Conservation (phyloP, 2,329 filamentous ascomycete genomes). For the Paraphoma chrysanthemicola region DNA sequence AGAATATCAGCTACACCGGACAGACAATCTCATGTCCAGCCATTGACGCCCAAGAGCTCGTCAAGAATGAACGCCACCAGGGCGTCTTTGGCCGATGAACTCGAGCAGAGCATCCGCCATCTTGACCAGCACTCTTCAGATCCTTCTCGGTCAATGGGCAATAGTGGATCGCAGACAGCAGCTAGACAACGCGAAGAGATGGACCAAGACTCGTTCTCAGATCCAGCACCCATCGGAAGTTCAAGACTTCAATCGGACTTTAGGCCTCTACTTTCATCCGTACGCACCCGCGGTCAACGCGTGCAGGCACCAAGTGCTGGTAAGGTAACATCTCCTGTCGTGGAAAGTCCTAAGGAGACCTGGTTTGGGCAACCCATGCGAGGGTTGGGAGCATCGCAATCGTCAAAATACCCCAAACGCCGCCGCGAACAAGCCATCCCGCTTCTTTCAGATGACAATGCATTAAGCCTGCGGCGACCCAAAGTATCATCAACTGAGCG, state of each 20-base stretch:
- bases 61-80: constrained; percentile 6
- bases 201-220: no score
- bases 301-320: no score
- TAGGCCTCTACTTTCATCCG: no score
- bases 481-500: constrained; percentile 2
- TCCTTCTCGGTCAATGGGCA: no score
- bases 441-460: not conserved
- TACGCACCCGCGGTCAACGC: no score
- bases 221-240: no score
- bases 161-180: no score
- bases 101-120: constrained; percentile 16
- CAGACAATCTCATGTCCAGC: constrained; percentile 2
- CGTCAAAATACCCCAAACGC: constrained; percentile 7
- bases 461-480: not conserved
- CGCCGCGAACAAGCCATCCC: not conserved
- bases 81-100: not conserved
- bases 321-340: not conserved
- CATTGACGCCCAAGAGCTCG: constrained; percentile 26
- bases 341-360: constrained; percentile 14
- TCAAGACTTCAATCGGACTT: no score
- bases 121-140: not conserved
- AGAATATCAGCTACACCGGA: not conserved
- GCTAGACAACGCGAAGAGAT: no score
- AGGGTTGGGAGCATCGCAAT: not conserved
- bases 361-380: constrained; percentile 31